Conservation (phyloP, 331 rosid genomes). For the Malus hybrid region DNA sequence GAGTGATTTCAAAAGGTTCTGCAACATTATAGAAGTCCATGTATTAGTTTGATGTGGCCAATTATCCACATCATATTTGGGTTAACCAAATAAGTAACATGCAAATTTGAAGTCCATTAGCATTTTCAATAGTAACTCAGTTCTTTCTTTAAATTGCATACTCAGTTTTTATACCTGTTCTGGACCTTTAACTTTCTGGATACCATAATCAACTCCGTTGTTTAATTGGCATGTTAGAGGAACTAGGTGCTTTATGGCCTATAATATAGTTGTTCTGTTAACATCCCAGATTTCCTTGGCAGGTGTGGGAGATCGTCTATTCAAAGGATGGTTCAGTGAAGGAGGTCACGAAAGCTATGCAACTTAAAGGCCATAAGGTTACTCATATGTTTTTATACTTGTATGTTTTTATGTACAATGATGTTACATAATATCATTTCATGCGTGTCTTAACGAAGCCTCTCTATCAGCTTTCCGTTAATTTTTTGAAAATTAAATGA, state of each 20-base stretch:
- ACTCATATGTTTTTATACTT: background rate
- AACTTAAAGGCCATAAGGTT: constrained; percentile 99
- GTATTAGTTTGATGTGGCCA: background rate
- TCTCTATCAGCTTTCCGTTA: background rate
- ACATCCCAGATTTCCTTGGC: constrained; percentile 12
- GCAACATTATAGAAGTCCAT: background rate
- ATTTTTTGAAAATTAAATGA: background rate
- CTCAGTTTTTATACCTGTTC: background rate
- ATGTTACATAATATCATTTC: background rate
- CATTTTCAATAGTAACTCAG: too few species aligned
- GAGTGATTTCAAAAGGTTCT: background rate
- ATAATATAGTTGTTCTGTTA: background rate
- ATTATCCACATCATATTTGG: background rate
- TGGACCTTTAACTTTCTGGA: background rate
- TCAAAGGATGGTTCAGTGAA: constrained; percentile 92
- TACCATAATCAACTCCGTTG: background rate
- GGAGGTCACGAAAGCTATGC: constrained; percentile 90
- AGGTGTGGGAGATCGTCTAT: constrained; percentile 94
- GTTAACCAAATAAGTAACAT: background rate
- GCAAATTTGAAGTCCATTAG: background rate
- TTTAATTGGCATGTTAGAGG: background rate
- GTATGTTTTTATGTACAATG: background rate
- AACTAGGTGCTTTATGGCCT: background rate
- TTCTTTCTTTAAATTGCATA: too few species aligned
- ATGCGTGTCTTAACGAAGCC: background rate